A percentile compares a stretch with the other conserved stretches of the same genome.
These are phyloP conservation scores for Neonectria neomacrospora DNA, from an alignment of 2,329 filamentous ascomycete species.

Conservation along the genomic window DNA sequence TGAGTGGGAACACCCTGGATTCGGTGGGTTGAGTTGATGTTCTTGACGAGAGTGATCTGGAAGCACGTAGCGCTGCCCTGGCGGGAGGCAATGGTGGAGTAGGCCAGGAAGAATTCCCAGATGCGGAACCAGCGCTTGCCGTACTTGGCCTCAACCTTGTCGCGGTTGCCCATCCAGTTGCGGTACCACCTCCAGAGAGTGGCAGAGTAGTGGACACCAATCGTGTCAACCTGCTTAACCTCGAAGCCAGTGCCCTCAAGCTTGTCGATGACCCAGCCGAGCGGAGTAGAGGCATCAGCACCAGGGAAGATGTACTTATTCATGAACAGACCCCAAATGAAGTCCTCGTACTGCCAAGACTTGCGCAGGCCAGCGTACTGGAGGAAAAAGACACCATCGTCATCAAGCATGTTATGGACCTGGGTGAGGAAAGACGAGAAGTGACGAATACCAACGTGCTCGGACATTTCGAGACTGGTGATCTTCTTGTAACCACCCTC, in stretches of 20 bases:
- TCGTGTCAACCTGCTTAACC: slow-evolving; percentile 90
- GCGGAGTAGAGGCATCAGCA: slow-evolving; percentile 92
- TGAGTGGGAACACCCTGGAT: slow-evolving; percentile 79
- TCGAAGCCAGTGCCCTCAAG: slow-evolving; percentile 80
- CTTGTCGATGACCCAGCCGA: slow-evolving; percentile 86
- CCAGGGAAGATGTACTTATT: slow-evolving; percentile 99
- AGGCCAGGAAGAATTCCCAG: slow-evolving; percentile 93
- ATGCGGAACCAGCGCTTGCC: slow-evolving; percentile 96
- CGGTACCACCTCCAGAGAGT: slow-evolving; percentile 99
- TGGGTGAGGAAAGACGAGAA: slow-evolving; percentile 84
- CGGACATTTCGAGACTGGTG: slow-evolving; percentile 97
- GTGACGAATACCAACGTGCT: slow-evolving; percentile 96
- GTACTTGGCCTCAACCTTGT: slow-evolving; percentile 95
- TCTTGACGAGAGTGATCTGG: slow-evolving; percentile 91
- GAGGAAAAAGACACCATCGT: slow-evolving; percentile 95
- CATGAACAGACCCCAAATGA: slow-evolving; percentile 99
- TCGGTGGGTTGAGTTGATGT: slow-evolving; percentile 89
- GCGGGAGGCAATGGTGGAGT: slow-evolving; percentile 84
- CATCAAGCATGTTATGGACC: slow-evolving; percentile 94
- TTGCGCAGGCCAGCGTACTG: slow-evolving; percentile 95
- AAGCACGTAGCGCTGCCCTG: slow-evolving; percentile 89
- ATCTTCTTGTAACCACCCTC: slow-evolving; percentile 85
- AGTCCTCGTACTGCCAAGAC: slow-evolving; percentile 96
- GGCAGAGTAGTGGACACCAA: slow-evolving; percentile 96
- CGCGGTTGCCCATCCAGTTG: slow-evolving; percentile 95